phyloP scores from a whole-genome alignment of 176 grass and related monocot species.

The Eleusine coracana region DNA sequence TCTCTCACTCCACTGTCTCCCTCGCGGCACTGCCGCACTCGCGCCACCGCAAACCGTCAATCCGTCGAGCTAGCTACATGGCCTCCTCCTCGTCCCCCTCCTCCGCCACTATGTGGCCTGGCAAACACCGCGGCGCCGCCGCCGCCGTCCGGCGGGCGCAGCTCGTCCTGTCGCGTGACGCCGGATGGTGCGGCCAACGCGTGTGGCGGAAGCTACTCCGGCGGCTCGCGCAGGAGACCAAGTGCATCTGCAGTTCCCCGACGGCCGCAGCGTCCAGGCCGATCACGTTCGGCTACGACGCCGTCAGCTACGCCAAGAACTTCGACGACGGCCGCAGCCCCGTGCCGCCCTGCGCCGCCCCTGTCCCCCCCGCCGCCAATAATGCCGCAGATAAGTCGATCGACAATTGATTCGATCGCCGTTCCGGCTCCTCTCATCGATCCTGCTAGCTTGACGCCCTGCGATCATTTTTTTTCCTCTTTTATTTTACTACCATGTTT shows the following conservation, averaged over 20 bases:
- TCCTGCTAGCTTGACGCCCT: background rate
- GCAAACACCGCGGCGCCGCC: slow-evolving; percentile 33
- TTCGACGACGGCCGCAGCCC: slow-evolving; percentile 74
- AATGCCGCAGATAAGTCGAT: slow-evolving; percentile 30
- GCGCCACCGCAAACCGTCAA: slow-evolving; percentile 29
- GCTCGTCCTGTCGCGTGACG: slow-evolving; percentile 52
- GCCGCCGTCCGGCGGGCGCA: slow-evolving; percentile 53
- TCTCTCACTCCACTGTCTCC: background rate
- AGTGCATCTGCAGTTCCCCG: slow-evolving; percentile 56
- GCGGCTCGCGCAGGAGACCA: slow-evolving; percentile 75
- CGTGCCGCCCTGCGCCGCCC: background rate
- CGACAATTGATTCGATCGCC: slow-evolving; percentile 24
- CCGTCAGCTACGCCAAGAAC: slow-evolving; percentile 94
- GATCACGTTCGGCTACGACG: slow-evolving; percentile 78
- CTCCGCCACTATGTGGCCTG: slow-evolving; percentile 27
- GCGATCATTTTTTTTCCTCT: slow-evolving; percentile 19
- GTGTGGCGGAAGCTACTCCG: slow-evolving; percentile 66
- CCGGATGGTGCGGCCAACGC: slow-evolving; percentile 52
- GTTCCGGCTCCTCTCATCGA: background rate
- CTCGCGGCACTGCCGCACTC: slow-evolving; percentile 6
- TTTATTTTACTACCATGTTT: background rate
- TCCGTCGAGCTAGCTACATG: slow-evolving; percentile 41
- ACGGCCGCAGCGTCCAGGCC: slow-evolving; percentile 42
- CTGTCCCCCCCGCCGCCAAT: background rate
- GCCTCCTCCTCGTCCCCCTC: slow-evolving; percentile 53